Base-by-base conservation (phyloP, 208 protist genomes). In the Endotrypanum monterogeii region DNA sequence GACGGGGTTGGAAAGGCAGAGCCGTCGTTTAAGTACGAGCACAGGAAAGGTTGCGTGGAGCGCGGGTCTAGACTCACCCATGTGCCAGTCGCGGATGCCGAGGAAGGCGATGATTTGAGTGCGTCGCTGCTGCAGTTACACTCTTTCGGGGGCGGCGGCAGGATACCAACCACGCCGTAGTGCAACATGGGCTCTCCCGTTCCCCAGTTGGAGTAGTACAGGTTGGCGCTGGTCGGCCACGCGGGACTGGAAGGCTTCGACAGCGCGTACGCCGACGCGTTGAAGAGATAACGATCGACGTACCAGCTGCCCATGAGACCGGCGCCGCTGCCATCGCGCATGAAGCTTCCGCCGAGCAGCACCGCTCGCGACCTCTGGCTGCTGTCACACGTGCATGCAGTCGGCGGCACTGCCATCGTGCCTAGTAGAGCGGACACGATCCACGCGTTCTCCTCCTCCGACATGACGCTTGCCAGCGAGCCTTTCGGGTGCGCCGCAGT, bases 21-120 rank as follows among this genome's bases (percentile, higher is more conserved):
- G 55, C 89, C 89, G 76, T 93, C 89, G 74, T 93, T 93, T 32
- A 86, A 50, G 80, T 91, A 94, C 0, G 85, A 77, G 76, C 89
- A 92, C 5, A 94, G 66, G 67, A 89, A 94, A 4, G 89, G 85
- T 70, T 87, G 76, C 8, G 78, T 79, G 55, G 73, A 39, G 48
- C 85, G 81, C 46, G 83, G 89, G 74, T 87, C 83, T 41, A 76
- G 73, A 20, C 81, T 78, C 23, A 82, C 65, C 87, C 89, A 94
- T 55, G 41, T 37, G 9, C 82, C 83, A 57, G 8, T 35, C 7
- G 14, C 2, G 1, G 20, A n/a, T n/a, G n/a, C n/a, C n/a, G n/a
- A n/a, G n/a, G n/a, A n/a, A n/a, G n/a, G n/a, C n/a, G n/a, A n/a
- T n/a, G n/a, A n/a, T n/a, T n/a, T 48, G 48, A 44, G 28, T 25